Percentiles rank a stretch among this genome's conserved stretches.
Evolutionary conservation across 495 filamentous ascomycete species (phyloP).

Genomic region (Tirmania nivea): DNA sequence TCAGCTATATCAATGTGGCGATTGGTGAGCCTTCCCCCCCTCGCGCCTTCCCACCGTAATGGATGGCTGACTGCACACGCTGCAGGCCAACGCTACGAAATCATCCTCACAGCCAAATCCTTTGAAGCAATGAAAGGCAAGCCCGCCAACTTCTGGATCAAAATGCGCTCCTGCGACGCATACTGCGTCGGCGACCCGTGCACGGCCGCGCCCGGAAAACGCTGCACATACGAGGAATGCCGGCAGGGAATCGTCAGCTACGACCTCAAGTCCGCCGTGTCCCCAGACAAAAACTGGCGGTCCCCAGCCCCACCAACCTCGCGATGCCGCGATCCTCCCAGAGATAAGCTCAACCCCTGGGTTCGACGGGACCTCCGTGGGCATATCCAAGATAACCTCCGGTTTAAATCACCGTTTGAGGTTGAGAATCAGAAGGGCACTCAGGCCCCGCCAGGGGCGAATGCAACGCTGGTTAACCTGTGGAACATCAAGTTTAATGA

Average conservation of each 20-base stretch:
- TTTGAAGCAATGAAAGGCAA: constrained; percentile 9
- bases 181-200: constrained; percentile 1
- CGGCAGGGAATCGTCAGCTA: constrained; percentile 3
- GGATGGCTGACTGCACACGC: too few relatives aligned
- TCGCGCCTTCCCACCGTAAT: too few relatives aligned
- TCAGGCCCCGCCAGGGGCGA: background rate
- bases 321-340: background rate
- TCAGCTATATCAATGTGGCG: constrained; percentile 28
- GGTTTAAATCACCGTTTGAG: background rate
- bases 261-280: constrained; percentile 1
- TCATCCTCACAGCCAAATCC: constrained; percentile 38
- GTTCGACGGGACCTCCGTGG: background rate
- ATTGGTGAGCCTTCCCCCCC: constrained; percentile 26
- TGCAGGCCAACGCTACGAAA: constrained; percentile 41
- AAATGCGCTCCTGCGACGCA: constrained; percentile 2
- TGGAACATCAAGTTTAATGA: background rate
- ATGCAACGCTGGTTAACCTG: background rate
- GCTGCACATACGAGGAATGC: background rate
- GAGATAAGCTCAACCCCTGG: background rate
- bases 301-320: background rate
- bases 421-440: background rate
- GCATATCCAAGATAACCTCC: background rate
- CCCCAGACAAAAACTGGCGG: constrained; percentile 6
- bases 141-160: background rate
- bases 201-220: background rate